Conservation (phyloP, 495 filamentous ascomycete species). For the Penicillium chermesinum region DNA sequence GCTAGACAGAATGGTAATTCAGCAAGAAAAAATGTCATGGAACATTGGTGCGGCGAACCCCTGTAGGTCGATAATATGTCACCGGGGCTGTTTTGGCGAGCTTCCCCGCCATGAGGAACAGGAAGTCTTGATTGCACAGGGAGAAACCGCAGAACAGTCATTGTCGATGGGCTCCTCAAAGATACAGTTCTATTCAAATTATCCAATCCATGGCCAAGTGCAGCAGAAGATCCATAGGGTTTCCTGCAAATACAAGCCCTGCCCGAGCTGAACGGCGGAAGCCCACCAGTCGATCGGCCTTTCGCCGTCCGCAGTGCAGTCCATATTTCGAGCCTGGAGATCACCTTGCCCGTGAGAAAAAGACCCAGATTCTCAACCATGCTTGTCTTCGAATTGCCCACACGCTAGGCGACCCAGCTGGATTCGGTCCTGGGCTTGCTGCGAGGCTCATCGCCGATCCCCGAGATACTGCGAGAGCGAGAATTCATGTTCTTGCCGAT, state of each 20-base stretch:
- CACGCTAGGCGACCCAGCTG: conserved; percentile 9
- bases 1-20: conserved; percentile 54
- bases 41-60: too few relatives aligned
- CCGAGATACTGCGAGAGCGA: neutral
- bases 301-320: neutral
- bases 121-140: conserved; percentile 2
- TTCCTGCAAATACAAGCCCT: too few relatives aligned
- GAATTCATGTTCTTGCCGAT: conserved; percentile 7
- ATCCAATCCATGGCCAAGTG: neutral
- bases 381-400: conserved; percentile 8
- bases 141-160: neutral
- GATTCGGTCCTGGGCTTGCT: conserved; percentile 6
- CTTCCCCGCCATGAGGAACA: neutral
- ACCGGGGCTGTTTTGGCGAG: conserved; percentile 7
- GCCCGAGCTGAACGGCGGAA: too few relatives aligned
- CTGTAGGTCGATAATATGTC: too few relatives aligned
- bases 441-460: conserved; percentile 9
- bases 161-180: neutral
- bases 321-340: neutral
- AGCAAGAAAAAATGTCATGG: conserved; percentile 52
- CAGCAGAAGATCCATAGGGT: neutral
- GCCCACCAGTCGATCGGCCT: neutral
- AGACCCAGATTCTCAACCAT: too few relatives aligned
- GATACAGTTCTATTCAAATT: neutral
- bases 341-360: too few relatives aligned